A percentile compares a stretch with the other conserved stretches of the same genome.
These are phyloP conservation scores for Sporothrix brasiliensis DNA, from an alignment of 2,329 filamentous ascomycete genomes.

Conservation along the genomic window DNA sequence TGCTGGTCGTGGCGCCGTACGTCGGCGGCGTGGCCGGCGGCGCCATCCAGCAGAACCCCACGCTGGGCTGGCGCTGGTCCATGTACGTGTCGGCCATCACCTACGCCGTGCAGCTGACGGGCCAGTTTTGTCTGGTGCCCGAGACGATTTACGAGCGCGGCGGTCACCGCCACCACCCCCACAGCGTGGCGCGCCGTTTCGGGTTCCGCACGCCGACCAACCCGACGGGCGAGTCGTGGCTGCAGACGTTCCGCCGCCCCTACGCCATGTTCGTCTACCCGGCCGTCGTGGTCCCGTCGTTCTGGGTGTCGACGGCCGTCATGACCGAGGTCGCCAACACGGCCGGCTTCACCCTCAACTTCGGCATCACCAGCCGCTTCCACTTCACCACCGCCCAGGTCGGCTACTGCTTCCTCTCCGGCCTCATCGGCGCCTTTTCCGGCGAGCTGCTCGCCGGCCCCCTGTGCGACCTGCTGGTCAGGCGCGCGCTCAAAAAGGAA, in stretches of 20 bases:
- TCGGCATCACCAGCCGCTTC: constrained; percentile 31
- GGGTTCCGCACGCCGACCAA: constrained; percentile 35
- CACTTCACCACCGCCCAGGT: constrained; percentile 33
- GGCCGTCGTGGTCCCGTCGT: constrained; percentile 34
- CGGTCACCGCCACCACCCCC: neutral
- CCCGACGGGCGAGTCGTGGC: constrained; percentile 32
- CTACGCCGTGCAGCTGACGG: constrained; percentile 28
- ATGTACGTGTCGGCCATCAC: constrained; percentile 34
- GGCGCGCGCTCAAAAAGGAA: constrained; percentile 29
- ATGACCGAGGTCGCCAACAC: constrained; percentile 37
- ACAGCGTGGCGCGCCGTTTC: constrained; percentile 28
- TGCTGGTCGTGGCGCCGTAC: constrained; percentile 34
- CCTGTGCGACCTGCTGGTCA: constrained; percentile 34
- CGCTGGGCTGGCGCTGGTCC: constrained; percentile 35
- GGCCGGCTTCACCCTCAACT: constrained; percentile 36
- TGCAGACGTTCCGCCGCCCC: constrained; percentile 34
- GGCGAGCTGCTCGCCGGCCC: constrained; percentile 34
- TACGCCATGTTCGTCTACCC: constrained; percentile 35
- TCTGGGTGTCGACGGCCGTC: constrained; percentile 34
- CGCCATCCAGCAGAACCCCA: constrained; percentile 31
- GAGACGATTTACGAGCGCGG: constrained; percentile 34
- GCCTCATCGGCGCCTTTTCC: constrained; percentile 33
- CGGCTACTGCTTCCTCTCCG: constrained; percentile 34
- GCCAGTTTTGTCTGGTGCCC: constrained; percentile 33
- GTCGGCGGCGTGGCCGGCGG: constrained; percentile 34